Evolutionary conservation across 257 asterid genomes (phyloP), one percentile per base, ranked within the genome.

Genomic region (Capsicum chinense): DNA sequence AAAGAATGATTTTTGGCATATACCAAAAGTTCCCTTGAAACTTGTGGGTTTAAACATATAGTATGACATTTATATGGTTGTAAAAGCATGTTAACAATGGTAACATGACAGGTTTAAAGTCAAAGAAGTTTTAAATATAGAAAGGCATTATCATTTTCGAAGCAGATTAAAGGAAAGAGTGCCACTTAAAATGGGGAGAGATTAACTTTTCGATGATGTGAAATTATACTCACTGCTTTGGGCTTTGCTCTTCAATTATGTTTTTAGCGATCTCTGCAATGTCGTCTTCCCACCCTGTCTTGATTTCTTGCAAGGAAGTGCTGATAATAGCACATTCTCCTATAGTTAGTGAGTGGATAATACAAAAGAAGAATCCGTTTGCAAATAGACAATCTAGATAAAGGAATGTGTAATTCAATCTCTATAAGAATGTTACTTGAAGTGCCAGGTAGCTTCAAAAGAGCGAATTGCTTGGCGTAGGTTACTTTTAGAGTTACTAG

Each of bases 401-500:
- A 15, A 12, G 78, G 62, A 82, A 64, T 76, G 76, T 48, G 70
- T 85, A 62, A 74, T 52, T 60, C 78, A 7, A 13, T 69, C 56
- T 69, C 5, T 69, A 42, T 16, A 16, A 39, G 39, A 52, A 3
- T 0, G 37, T 71, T 71, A 71, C 79, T 71, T 71, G 58, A n/a
- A 71, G 37, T 71, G 35, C 79, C 79, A 71, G 39, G 79, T 71
- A 70, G 98, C 97, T 91, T 94, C 97, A 26, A 94, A 94, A 52
- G 98, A 94, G 48, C 98, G 97, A 67, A 92, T 87, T 16, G 97
- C 98, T 89, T 94, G 98, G 88, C 98, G 88, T 83, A 94, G 89
- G 87, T 94, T 94, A 79, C 93, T 90, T 92, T 93, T 92, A 83
- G 97, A 90, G 85, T 85, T 90, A 80, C 83, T 84, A 79, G 98